Percentiles rank a stretch among this genome's conserved stretches.
phyloP scores from a whole-genome alignment of 2,329 filamentous ascomycete genomes.

The Sordariomycetes sp. region DNA sequence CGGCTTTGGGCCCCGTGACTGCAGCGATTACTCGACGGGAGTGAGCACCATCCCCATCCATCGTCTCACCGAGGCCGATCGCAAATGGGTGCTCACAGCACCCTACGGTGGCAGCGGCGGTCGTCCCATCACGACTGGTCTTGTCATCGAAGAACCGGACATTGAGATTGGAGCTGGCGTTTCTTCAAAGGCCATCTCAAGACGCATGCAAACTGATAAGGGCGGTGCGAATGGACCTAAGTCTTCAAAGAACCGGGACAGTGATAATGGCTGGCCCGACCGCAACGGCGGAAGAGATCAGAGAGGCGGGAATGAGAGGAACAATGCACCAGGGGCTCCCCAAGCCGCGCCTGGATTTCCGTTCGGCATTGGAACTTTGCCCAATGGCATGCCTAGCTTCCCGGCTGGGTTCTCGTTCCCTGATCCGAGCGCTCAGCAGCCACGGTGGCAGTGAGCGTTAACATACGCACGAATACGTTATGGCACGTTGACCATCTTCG shows the following conservation, averaged over 20 bases:
- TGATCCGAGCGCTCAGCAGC: slow-evolving; percentile 13
- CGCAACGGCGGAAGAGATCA: slow-evolving; percentile 4
- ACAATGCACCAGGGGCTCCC: background rate
- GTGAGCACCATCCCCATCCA: slow-evolving; percentile 89
- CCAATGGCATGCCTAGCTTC: slow-evolving; percentile 33
- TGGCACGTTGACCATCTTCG: too few relatives aligned
- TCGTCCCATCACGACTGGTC: slow-evolving; percentile 65
- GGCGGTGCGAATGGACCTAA: slow-evolving; percentile 56
- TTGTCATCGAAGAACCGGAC: slow-evolving; percentile 93
- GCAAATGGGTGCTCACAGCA: slow-evolving; percentile 93
- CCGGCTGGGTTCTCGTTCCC: slow-evolving; percentile 28
- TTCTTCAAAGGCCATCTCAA: slow-evolving; percentile 77
- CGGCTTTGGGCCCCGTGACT: slow-evolving; percentile 92
- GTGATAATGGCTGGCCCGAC: slow-evolving; percentile 21
- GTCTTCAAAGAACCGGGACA: slow-evolving; percentile 41
- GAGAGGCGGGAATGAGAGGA: background rate
- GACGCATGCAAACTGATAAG: slow-evolving; percentile 61
- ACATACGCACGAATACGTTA: too few relatives aligned
- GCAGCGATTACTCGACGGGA: slow-evolving; percentile 88
- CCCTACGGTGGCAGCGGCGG: slow-evolving; percentile 91
- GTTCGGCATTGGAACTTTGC: slow-evolving; percentile 28
- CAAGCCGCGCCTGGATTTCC: slow-evolving; percentile 17
- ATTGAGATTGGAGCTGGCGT: slow-evolving; percentile 98
- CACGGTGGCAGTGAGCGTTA: background rate
- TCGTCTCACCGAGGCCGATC: slow-evolving; percentile 88